Percentiles rank a stretch among this genome's conserved stretches.
Conservation (phyloP, 495 filamentous ascomycete species). For the Aspergillus diversus region DNA sequence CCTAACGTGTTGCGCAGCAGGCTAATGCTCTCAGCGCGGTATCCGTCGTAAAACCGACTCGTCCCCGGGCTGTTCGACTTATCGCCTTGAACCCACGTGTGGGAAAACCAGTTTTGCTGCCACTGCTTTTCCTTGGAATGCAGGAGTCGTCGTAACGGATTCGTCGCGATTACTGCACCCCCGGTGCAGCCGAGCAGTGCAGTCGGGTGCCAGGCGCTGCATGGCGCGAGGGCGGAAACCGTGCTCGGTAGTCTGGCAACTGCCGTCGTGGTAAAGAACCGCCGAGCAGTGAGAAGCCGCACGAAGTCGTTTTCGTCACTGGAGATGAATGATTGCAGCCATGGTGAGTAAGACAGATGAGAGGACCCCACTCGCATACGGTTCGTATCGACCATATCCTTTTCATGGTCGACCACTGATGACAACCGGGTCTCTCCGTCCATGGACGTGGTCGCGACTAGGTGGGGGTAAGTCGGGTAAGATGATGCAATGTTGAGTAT, state of each 20-base stretch:
- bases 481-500: constrained; percentile 58
- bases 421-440: constrained; percentile 63
- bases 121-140: constrained; percentile 57
- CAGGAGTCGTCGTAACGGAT: constrained; percentile 58
- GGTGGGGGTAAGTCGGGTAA: constrained; percentile 62
- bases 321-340: constrained; percentile 55
- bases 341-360: constrained; percentile 59
- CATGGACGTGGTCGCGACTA: constrained; percentile 58
- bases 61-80: constrained; percentile 41
- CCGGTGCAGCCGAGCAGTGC: constrained; percentile 59
- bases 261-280: constrained; percentile 57
- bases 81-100: constrained; percentile 56
- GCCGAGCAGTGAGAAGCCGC: constrained; percentile 54
- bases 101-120: constrained; percentile 64
- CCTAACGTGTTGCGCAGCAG: constrained; percentile 36
- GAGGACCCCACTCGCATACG: constrained; percentile 55
- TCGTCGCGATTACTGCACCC: constrained; percentile 57
- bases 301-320: constrained; percentile 63
- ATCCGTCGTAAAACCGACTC: constrained; percentile 63
- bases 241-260: constrained; percentile 40
- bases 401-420: constrained; percentile 53
- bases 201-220: constrained; percentile 55
- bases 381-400: constrained; percentile 51
- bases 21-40: constrained; percentile 50
- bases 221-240: constrained; percentile 45